Evolutionary conservation across 805 yeast species (phyloP).

Genomic region (Kregervanrija fluxuum): DNA sequence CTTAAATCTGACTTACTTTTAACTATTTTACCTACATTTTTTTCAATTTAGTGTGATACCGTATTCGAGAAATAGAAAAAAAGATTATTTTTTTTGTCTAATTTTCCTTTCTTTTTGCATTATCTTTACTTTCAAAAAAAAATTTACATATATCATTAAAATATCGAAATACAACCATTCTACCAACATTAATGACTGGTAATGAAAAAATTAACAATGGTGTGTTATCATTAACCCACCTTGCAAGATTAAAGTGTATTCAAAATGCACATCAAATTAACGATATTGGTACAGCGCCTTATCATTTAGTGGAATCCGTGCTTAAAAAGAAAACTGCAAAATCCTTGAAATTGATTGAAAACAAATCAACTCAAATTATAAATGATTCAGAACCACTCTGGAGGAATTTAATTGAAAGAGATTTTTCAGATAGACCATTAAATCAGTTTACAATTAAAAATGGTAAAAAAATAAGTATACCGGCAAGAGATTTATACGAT

Average conservation of each 20-base stretch:
- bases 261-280: constrained; percentile 26
- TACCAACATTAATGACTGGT: too few relatives aligned
- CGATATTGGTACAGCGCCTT: constrained; percentile 30
- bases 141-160: too few relatives aligned
- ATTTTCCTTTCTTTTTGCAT: too few relatives aligned
- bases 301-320: constrained; percentile 42
- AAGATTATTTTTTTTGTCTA: too few relatives aligned
- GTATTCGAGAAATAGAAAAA: too few relatives aligned
- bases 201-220: constrained; percentile 10
- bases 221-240: constrained; percentile 18
- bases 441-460: constrained; percentile 10
- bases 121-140: too few relatives aligned
- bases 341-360: constrained; percentile 35
- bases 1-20: too few relatives aligned
- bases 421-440: constrained; percentile 40
- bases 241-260: constrained; percentile 23
- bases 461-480: constrained; percentile 21
- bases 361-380: constrained; percentile 33
- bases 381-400: constrained; percentile 40
- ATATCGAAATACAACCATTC: too few relatives aligned
- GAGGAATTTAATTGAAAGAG: constrained; percentile 36
- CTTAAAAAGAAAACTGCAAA: constrained; percentile 37
- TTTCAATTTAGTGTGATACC: too few relatives aligned
- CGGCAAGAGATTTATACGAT: constrained; percentile 33
- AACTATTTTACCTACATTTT: too few relatives aligned